Base-by-base conservation (phyloP, 2,329 filamentous ascomycete genomes). In the Metarhizium brunneum region DNA sequence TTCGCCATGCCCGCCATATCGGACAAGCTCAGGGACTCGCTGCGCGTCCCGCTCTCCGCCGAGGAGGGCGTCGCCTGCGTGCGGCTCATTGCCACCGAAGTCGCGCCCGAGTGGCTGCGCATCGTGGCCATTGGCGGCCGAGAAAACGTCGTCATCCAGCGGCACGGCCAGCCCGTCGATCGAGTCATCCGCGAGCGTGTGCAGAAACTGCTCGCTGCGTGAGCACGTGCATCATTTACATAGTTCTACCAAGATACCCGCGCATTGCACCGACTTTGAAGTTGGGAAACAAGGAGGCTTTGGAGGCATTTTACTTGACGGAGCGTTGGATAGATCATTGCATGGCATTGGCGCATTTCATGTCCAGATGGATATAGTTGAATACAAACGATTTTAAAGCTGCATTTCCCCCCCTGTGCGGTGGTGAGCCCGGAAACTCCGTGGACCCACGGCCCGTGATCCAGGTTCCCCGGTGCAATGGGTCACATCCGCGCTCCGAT, bases 11-110 rank as follows among this genome's bases (percentile, higher is more conserved):
- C 78, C 32, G 77, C 76, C 13, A 72, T 90, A 54, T 71, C 86
- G 18, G 78, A 82, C 60, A 86, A 84, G 66, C 74, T 91, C 51
- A 80, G 79, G 63, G 86, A 90, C 68, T 90, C 87, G 30, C 72
- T 88, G 56, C 73, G 79, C 4, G 73, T 75, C 60, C 79, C 80
- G 3, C 71, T 82, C 53, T 78, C 79, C 36, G 69, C 67, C 50
- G 80, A 81, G 47, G 81, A 83, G 63, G 79, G 73, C 4, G 70
- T 72, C 10, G 61, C 65, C 10, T 81, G 79, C 57, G 71, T 84
- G 16, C 68, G 75, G 8, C 64, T 83, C 52, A 71, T 84, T 55
- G 80, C 78, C 4, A 64, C 58, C 8, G 81, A 84, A 61, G 71
- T 84, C 11, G 78, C 80, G 5, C 80, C 81, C 0, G 74, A 79